Evolutionary conservation across 2,329 filamentous ascomycete species (phyloP).

Genomic region (Cladosporium oxysporum): DNA sequence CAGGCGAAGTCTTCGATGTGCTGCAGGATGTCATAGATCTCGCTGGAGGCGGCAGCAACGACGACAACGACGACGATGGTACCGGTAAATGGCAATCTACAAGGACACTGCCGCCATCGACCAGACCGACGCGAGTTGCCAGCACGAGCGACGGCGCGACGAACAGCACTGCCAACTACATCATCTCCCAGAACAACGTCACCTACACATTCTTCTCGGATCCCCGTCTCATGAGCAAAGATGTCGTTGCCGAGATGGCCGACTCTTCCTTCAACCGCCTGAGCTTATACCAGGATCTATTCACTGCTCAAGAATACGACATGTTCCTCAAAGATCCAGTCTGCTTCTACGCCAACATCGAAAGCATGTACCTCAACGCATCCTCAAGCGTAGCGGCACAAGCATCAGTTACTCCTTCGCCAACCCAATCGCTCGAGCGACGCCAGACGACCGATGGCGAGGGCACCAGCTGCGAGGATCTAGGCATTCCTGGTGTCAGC

Average conservation of each 20-base stretch:
- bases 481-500: neutral
- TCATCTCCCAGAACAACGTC: constrained; percentile 7
- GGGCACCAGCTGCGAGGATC: neutral
- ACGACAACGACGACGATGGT: neutral
- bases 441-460: neutral
- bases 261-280: neutral
- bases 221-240: constrained; percentile 14
- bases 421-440: neutral
- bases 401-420: neutral
- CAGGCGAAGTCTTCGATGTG: constrained; percentile 4
- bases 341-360: constrained; percentile 15
- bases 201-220: constrained; percentile 14
- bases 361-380: constrained; percentile 7
- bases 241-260: constrained; percentile 10
- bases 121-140: neutral
- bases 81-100: neutral
- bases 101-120: neutral
- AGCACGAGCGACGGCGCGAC: constrained; percentile 11
- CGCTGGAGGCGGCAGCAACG: neutral
- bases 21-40: constrained; percentile 4
- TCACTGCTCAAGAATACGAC: constrained; percentile 1
- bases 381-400: neutral
- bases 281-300: neutral
- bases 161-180: constrained; percentile 6
- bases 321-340: constrained; percentile 12